These are phyloP conservation scores for Pigoraptor vietnamica DNA, from an alignment of 78 protist species.

Conservation along the genomic window DNA sequence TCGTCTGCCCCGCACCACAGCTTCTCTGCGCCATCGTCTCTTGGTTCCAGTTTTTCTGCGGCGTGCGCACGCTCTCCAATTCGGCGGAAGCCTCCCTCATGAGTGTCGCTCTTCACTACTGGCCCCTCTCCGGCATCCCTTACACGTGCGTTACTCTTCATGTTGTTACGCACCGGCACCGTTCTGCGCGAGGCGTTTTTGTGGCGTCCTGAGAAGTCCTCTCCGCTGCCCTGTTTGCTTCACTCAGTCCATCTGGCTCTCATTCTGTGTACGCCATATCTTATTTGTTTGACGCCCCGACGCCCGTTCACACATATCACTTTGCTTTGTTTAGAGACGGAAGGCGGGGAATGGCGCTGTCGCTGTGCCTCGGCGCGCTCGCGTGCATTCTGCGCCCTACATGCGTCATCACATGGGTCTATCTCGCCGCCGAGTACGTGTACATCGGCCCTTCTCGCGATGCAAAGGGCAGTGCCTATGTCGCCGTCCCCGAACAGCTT, in stretches of 20 bases:
- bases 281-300: too few relatives aligned
- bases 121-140: conserved; percentile 13
- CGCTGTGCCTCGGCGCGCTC: neutral
- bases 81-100: conserved; percentile 50
- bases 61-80: conserved; percentile 57
- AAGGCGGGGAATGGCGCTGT: neutral
- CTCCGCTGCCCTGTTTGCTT: too few relatives aligned
- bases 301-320: too few relatives aligned
- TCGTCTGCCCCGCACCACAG: too few relatives aligned
- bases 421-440: neutral
- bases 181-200: neutral
- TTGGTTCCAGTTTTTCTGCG: conserved; percentile 41
- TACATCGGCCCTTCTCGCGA: neutral
- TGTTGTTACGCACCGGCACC: neutral
- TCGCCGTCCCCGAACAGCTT: too few relatives aligned
- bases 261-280: too few relatives aligned
- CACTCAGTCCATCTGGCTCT: too few relatives aligned
- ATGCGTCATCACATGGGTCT: neutral
- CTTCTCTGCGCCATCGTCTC: conserved; percentile 23
- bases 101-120: conserved; percentile 33
- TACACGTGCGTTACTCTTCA: neutral
- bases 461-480: too few relatives aligned
- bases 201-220: too few relatives aligned
- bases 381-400: neutral
- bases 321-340: neutral